Evolutionary conservation across 2,329 filamentous ascomycete genomes (phyloP), one percentile per base, ranked within the genome.

Genomic region (Acrocalymma vagum): DNA sequence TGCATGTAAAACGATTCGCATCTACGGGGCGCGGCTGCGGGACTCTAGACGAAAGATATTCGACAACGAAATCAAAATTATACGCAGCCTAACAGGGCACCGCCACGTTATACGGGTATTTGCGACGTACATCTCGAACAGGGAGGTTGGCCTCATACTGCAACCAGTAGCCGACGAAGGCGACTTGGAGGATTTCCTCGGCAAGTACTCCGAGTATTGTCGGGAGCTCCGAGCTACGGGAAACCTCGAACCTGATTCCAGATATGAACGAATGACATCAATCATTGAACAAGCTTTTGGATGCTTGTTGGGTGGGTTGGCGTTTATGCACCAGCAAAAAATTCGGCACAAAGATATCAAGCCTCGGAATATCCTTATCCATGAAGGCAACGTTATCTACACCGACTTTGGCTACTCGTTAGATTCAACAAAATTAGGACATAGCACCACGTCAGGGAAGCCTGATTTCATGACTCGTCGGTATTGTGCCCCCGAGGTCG

Each of bases 151-250:
- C 6, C 10, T 58, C n/a, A 52, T 53, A 22, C 38, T 60, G 13
- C 28, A 46, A 9, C 58, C 32, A 41, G 53, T 55, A 2, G 53
- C 57, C 7, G 31, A 52, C 16, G 43, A 52, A 8, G 51, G 51
- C 3, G 45, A 65, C 27, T 32, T 65, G 3, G 44, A 32, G 8
- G 41, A 13, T 5, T 45, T 62, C 9, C 43, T 64, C 5, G 17
- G 53, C 11, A 7, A 26, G n/a, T 31, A 16, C 11, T 35, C n/a
- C n/a, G n/a, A n/a, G n/a, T n/a, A n/a, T n/a, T n/a, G n/a, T n/a
- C 16, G 55, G 53, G 37, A 38, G 15, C 26, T 24, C 22, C 11
- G 17, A 18, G 14, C 38, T 32, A 21, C 13, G 21, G 16, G n/a
- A n/a, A n/a, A n/a, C n/a, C n/a, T n/a, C n/a, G n/a, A 23, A 28